These are phyloP conservation scores for Seiridium unicorne DNA, from an alignment of 2,329 filamentous ascomycete species.

Conservation along the genomic window DNA sequence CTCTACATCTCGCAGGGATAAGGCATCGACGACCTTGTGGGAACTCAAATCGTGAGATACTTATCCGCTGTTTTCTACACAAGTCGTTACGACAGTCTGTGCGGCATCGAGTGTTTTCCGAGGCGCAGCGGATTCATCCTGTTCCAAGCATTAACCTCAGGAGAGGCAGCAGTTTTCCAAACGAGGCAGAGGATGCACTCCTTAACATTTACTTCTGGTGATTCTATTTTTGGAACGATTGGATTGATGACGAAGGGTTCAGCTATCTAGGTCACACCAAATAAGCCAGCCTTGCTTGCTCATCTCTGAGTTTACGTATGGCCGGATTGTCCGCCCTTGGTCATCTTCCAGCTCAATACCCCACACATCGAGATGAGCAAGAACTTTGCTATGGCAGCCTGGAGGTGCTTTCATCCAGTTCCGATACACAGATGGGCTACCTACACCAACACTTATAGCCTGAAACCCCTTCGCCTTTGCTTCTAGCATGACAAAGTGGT, in stretches of 20 bases:
- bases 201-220: neutral
- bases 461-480: constrained; percentile 18
- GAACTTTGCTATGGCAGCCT: constrained; percentile 1
- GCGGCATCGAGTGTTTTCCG: too few species aligned
- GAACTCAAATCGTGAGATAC: too few species aligned
- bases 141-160: too few species aligned
- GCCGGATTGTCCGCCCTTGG: neutral
- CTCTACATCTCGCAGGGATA: too few species aligned
- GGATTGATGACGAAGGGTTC: neutral
- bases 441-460: constrained; percentile 12
- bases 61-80: too few species aligned
- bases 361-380: neutral
- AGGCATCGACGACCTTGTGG: too few species aligned
- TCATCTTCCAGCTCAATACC: constrained; percentile 9
- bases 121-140: too few species aligned
- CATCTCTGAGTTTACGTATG: neutral
- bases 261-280: constrained; percentile 1
- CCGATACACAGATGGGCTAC: constrained; percentile 4
- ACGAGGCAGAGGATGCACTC: neutral
- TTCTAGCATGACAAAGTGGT: constrained; percentile 21
- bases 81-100: too few species aligned
- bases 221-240: neutral
- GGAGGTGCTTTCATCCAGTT: constrained; percentile 8
- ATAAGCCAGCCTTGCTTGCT: constrained; percentile 6
- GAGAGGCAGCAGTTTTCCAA: too few species aligned